Base-by-base conservation (phyloP, 768 basidiomycete species). In the Lactarius evosmus region DNA sequence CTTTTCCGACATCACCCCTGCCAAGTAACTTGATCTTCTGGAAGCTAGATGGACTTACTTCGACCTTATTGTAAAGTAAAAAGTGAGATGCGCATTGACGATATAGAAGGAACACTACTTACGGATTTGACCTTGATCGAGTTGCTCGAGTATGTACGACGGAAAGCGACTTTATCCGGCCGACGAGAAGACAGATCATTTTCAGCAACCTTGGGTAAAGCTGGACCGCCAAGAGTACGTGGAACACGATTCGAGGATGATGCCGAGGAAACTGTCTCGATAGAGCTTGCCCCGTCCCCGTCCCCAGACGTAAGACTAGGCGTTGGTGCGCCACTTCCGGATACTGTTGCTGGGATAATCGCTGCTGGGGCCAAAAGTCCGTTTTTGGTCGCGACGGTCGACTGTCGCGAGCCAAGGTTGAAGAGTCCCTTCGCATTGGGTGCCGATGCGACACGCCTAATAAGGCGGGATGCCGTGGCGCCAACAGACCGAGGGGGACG, bases 21-120 rank as follows among this genome's bases (percentile, higher is more conserved):
- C 97, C 97, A n/a, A 98, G 82, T 83, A 99, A 83, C 78, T 95
- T 97, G 78, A 98, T 80, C 80, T 99, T 99, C 73, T 89, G 83
- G 77, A 99, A 99, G 75, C 93, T 95, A 54, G 86, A 86, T 61
- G 97, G 96, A 27, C 88, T 84, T 29, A 99, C 96, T 78, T 98
- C 95, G 62, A 96, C 93, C 89, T 95, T 69, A 29, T 51, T 52
- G 30, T 3, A 60, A 58, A 36, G 58, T 36, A 11, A 58, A 33
- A 54, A 50, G 55, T 66, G 30, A 65, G 40, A 50, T 22, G 22
- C 17, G 34, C 22, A 51, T 52, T 46, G 62, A 29, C 41, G 27
- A 17, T 14, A 64, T 22, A 65, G 52, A 58, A 61, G 40, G 71
- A 57, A 59, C 30, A 56, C 19, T 27, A 77, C 85, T 74, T 75